These are phyloP conservation scores for Zostera marina DNA, from an alignment of 116 monocot species.

Conservation along the genomic window DNA sequence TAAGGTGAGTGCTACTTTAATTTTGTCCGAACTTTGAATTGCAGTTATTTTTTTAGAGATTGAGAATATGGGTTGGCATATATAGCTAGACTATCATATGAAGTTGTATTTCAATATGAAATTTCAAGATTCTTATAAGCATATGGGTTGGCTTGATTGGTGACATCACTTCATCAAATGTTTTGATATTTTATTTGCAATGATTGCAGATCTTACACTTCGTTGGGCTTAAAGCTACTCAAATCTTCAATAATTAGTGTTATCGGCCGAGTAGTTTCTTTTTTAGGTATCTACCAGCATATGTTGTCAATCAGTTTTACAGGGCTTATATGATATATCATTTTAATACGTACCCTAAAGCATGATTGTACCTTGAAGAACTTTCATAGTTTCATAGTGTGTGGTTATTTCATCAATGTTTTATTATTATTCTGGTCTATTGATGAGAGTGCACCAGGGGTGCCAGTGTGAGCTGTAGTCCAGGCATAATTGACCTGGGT, in stretches of 20 bases:
- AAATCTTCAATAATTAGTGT: background rate
- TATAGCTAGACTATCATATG: no score
- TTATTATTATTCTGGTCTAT: slow-evolving; percentile 9
- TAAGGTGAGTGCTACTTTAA: slow-evolving; percentile 1
- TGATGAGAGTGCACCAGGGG: slow-evolving; percentile 90
- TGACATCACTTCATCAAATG: background rate
- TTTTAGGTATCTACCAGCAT: slow-evolving; percentile 3
- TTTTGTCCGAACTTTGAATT: background rate
- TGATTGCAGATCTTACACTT: background rate
- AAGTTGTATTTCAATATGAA: no score
- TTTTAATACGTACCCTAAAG: slow-evolving; percentile 10
- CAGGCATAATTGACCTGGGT: slow-evolving; percentile 16
- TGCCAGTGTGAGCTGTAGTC: slow-evolving; percentile 43
- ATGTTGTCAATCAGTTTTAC: slow-evolving; percentile 4
- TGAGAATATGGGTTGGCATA: no score
- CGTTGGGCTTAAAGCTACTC: slow-evolving; percentile 1
- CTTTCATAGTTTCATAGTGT: slow-evolving; percentile 7
- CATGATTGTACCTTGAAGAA: slow-evolving; percentile 6
- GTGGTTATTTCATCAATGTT: background rate
- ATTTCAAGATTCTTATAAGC: no score
- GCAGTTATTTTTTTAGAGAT: background rate
- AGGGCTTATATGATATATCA: slow-evolving; percentile 13
- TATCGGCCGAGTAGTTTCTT: background rate
- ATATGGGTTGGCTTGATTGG: background rate
- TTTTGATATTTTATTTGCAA: background rate